Conservation (phyloP, 1,139 yeast genomes). For the Arxiozyma heterogenica region DNA sequence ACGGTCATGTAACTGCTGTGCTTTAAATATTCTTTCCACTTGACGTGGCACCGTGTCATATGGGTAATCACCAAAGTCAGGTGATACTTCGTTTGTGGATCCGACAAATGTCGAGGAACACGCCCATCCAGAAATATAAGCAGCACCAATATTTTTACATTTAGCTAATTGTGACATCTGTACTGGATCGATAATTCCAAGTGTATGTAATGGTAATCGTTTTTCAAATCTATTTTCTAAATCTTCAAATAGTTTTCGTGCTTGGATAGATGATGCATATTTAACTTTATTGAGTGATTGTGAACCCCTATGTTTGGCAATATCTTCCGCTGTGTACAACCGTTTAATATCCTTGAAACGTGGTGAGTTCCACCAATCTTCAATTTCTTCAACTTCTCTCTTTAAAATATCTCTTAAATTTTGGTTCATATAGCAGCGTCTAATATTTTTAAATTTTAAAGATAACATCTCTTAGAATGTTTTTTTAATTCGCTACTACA, state of each 20-base stretch:
- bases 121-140: slow-evolving; percentile 58
- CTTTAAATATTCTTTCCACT: slow-evolving; percentile 50
- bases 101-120: slow-evolving; percentile 44
- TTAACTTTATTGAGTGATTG: slow-evolving; percentile 29
- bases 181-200: slow-evolving; percentile 56
- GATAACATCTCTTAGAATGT: background rate
- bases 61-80: slow-evolving; percentile 57
- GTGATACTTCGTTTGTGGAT: slow-evolving; percentile 51
- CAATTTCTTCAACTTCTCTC: slow-evolving; percentile 30
- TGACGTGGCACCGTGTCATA: slow-evolving; percentile 60
- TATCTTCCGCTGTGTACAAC: slow-evolving; percentile 45
- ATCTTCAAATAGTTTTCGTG: slow-evolving; percentile 42
- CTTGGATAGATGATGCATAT: slow-evolving; percentile 48
- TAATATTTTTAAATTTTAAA: background rate
- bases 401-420: slow-evolving; percentile 7
- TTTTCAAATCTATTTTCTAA: slow-evolving; percentile 37
- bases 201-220: slow-evolving; percentile 44
- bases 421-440: background rate
- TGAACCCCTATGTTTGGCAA: slow-evolving; percentile 47
- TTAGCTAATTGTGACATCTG: slow-evolving; percentile 49
- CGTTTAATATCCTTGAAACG: slow-evolving; percentile 43
- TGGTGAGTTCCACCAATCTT: slow-evolving; percentile 44
- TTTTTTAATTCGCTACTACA: background rate
- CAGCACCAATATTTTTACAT: slow-evolving; percentile 42
- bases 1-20: slow-evolving; percentile 50